Evolutionary conservation across 345 rosid genomes (phyloP), one percentile per base, ranked within the genome.

Genomic region (Aquilaria malaccensis): DNA sequence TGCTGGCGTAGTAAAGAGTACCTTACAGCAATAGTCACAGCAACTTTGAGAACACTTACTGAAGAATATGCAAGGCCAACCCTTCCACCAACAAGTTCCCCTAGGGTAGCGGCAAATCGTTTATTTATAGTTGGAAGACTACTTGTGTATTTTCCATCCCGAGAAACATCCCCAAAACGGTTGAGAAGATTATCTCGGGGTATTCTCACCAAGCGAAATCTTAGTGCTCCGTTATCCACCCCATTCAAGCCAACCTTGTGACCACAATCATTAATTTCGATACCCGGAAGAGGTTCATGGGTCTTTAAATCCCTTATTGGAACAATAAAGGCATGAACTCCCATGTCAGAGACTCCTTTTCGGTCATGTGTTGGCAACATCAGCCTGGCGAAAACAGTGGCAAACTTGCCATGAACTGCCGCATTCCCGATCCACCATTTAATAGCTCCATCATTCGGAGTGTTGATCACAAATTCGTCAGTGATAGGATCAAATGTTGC

Each of bases 371-470:
- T 84, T n/a, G 95, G 99, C 76, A 88, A 77, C 69, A 88, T 67
- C 45, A 91, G 76, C 78, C 69, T 88, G 45, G 99, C 97, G 62
- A 95, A 95, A 74, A 91, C 99, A 59, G 87, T 77, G 14, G 96
- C 99, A 52, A 95, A 88, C 79, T 86, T 95, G 7, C 99, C 99
- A 67, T 95, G 96, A 69, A 88, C 96, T 7, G 97, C 99, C 58
- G 99, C 99, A 71, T 94, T 94, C 47, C 99, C 98, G 70, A 91
- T 95, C 99, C 98, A 91, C 99, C 99, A 95, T 73, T 95, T 95
- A 67, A 91, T 91, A 45, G 97, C 97, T 59, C 99, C 97, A 46
- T 95, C 96, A 69, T 88, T 71, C 45, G 96, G 96, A 3, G 98
- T 95, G 73, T 86, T 78, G 30, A 91, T 80, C 37, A 91, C 50